phyloP scores from a whole-genome alignment of 208 protist species.

The Leishmania tarentolae region DNA sequence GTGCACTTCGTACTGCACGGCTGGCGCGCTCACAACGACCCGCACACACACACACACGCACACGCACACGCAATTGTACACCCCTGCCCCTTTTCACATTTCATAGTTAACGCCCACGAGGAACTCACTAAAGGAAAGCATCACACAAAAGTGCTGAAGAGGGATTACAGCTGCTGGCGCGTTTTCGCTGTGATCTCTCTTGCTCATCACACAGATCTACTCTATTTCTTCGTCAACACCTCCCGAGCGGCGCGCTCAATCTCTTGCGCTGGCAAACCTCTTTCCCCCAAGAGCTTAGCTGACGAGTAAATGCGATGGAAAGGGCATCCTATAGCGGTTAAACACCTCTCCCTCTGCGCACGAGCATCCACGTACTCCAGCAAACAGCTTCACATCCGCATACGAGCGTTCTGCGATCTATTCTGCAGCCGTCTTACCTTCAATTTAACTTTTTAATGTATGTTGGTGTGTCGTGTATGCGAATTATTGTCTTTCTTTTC shows the following conservation, averaged over 20 bases:
- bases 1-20: neutral
- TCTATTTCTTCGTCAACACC: neutral
- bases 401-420: neutral
- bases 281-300: neutral
- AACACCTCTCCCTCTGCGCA: neutral
- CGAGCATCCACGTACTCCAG: neutral
- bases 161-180: neutral
- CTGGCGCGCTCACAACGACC: neutral
- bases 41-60: neutral
- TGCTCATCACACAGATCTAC: neutral
- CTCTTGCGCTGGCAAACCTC: too few relatives aligned
- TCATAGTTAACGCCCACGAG: neutral
- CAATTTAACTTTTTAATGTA: neutral
- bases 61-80: neutral
- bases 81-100: neutral
- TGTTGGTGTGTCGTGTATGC: neutral
- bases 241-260: neutral
- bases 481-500: neutral
- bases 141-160: neutral
- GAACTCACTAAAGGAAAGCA: neutral
- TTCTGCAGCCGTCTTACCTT: conserved; percentile 17
- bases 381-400: neutral
- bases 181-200: neutral
- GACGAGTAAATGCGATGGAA: neutral
- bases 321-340: neutral